Percentiles rank a stretch among this genome's conserved stretches.
Evolutionary conservation across 2,329 filamentous ascomycete genomes (phyloP).

Genomic region (Lithohypha guttulata): DNA sequence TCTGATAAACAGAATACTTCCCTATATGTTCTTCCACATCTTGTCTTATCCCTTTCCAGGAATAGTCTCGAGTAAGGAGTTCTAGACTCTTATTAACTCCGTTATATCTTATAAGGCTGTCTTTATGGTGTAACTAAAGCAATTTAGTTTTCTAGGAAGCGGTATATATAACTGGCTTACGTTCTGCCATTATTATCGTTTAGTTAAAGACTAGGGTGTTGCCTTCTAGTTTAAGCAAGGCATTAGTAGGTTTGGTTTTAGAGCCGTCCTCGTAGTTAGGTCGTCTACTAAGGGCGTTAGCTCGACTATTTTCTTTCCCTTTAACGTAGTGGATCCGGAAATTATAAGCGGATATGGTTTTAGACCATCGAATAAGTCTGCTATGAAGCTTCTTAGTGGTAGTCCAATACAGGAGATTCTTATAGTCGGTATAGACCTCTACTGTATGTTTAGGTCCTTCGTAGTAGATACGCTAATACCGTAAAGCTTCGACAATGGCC

Average conservation of each 20-base stretch:
- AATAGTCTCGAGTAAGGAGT: slow-evolving; percentile 10
- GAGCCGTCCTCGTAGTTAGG: slow-evolving; percentile 9
- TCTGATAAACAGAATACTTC: slow-evolving; percentile 10
- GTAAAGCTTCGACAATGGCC: slow-evolving; percentile 13
- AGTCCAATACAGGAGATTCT: slow-evolving; percentile 13
- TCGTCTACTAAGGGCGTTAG: slow-evolving; percentile 13
- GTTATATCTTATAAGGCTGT: slow-evolving; percentile 3
- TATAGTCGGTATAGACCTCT: slow-evolving; percentile 13
- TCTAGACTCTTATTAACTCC: slow-evolving; percentile 12
- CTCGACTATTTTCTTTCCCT: slow-evolving; percentile 10
- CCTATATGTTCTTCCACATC: slow-evolving; percentile 10
- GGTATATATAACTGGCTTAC: no score
- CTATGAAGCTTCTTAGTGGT: slow-evolving; percentile 12
- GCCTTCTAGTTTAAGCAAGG: background rate
- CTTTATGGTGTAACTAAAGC: slow-evolving; percentile 7
- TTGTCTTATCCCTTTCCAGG: slow-evolving; percentile 9
- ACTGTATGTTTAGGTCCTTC: slow-evolving; percentile 11
- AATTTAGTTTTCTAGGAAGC: slow-evolving; percentile 5
- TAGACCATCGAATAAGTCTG: slow-evolving; percentile 8
- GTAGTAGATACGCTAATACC: slow-evolving; percentile 13
- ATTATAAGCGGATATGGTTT: slow-evolving; percentile 12
- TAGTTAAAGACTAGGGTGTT: slow-evolving; percentile 5
- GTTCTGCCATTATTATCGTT: background rate
- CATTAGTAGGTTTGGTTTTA: background rate
- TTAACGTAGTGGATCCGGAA: slow-evolving; percentile 13